Conservation (phyloP, 768 basidiomycete genomes). For the Leccinellum luteum region DNA sequence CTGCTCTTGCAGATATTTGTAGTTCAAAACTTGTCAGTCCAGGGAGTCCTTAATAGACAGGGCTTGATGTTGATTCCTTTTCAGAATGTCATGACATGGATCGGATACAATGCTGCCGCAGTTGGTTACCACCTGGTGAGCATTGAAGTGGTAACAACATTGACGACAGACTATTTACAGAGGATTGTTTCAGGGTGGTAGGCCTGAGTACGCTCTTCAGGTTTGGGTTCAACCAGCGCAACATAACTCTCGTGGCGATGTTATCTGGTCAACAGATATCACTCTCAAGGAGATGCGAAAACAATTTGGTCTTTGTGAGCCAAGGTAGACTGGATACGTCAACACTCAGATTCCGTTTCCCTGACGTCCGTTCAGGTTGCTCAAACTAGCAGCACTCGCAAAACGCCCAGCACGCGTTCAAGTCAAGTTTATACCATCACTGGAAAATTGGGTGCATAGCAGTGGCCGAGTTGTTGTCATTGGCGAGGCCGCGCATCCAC, state of each 20-base stretch:
- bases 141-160: too few relatives aligned
- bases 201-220: conserved; percentile 33
- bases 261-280: conserved; percentile 34
- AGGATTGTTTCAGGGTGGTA: conserved; percentile 35
- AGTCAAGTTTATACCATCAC: conserved; percentile 36
- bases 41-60: not conserved
- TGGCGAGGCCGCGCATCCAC: conserved; percentile 62
- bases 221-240: conserved; percentile 27
- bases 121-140: conserved; percentile 25
- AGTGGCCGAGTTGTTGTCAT: conserved; percentile 47
- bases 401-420: conserved; percentile 35
- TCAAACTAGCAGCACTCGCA: conserved; percentile 37
- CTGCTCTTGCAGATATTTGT: conserved; percentile 35
- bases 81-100: conserved; percentile 18
- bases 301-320: conserved; percentile 33
- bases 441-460: conserved; percentile 51
- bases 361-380: conserved; percentile 27
- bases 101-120: conserved; percentile 22
- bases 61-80: not conserved
- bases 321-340: conserved; percentile 31
- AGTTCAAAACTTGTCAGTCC: conserved; percentile 16
- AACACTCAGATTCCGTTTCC: not conserved
- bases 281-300: conserved; percentile 32
- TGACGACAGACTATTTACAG: not conserved
- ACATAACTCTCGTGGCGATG: conserved; percentile 26